phyloP scores from a whole-genome alignment of 163 green algal species.

The Dunaliella salina region DNA sequence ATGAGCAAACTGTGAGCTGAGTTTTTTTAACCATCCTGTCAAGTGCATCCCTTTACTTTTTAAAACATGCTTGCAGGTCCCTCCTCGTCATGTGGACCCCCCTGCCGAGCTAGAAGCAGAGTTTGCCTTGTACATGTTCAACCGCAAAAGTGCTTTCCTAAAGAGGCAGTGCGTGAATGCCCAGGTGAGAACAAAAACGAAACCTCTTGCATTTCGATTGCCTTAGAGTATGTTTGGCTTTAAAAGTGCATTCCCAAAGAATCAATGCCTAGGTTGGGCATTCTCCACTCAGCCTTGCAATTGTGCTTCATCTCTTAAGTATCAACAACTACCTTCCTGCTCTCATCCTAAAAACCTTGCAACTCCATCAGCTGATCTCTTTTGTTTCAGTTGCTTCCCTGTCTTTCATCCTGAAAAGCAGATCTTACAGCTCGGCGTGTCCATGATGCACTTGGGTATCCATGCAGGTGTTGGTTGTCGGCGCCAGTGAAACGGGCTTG shows the following conservation, averaged over 20 bases:
- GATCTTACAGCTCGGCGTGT: not conserved
- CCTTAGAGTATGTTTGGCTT: constrained; percentile 49
- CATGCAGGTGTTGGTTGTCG: constrained; percentile 49
- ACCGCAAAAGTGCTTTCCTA: constrained; percentile 30
- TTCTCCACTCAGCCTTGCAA: too few relatives aligned
- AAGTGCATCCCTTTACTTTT: too few relatives aligned
- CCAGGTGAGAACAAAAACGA: constrained; percentile 24
- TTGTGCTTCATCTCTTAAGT: too few relatives aligned
- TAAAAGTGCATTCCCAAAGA: constrained; percentile 20
- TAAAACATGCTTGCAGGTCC: constrained; percentile 8
- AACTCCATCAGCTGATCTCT: too few relatives aligned
- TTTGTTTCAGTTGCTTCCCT: too few relatives aligned
- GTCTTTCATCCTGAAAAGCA: too few relatives aligned
- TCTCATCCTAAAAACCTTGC: too few relatives aligned
- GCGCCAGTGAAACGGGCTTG: constrained; percentile 54
- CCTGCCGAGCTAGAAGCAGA: constrained; percentile 17
- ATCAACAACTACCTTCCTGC: too few relatives aligned
- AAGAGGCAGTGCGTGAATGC: constrained; percentile 38
- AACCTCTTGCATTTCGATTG: not conserved
- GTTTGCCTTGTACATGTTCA: constrained; percentile 55
- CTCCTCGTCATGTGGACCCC: constrained; percentile 25
- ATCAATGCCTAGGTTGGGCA: constrained; percentile 47
- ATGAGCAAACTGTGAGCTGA: too few relatives aligned
- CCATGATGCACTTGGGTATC: not conserved
- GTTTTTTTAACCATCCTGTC: too few relatives aligned